A percentile compares a stretch with the other conserved stretches of the same genome.
Evolutionary conservation across 768 basidiomycete genomes (phyloP).

Genomic region (Tylopilus vinaceipallidus): DNA sequence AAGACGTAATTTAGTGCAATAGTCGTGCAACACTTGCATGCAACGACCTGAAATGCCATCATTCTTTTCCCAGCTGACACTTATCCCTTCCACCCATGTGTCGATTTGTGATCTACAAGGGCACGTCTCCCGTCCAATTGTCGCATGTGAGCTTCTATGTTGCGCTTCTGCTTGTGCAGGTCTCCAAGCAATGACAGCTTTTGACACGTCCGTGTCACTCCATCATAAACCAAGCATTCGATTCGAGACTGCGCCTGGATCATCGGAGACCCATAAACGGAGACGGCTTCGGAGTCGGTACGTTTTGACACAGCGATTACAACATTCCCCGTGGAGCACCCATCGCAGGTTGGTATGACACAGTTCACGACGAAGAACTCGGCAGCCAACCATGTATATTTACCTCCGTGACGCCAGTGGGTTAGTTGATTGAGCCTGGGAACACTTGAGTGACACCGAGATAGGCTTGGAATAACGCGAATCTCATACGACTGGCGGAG

Average conservation of each 20-base stretch:
- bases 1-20: conserved; percentile 25
- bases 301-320: conserved; percentile 25
- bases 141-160: conserved; percentile 58
- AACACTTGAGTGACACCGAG: conserved; percentile 10
- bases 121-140: conserved; percentile 88
- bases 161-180: not conserved
- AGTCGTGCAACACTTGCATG: conserved; percentile 4
- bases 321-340: not conserved
- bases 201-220: conserved; percentile 92
- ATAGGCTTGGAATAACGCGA: conserved; percentile 96
- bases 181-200: conserved; percentile 45
- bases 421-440: conserved; percentile 15
- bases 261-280: conserved; percentile 85
- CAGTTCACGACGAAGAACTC: conserved; percentile 76
- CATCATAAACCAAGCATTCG: conserved; percentile 97
- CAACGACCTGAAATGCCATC: not conserved
- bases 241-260: conserved; percentile 85
- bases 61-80: not conserved
- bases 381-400: conserved; percentile 92
- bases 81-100: conserved; percentile 53
- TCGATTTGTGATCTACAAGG: conserved; percentile 93
- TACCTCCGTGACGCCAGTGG: conserved; percentile 89
- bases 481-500: conserved; percentile 90
- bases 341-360: conserved; percentile 87
- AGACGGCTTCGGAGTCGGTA: conserved; percentile 95